Base-by-base conservation (phyloP, 805 yeast species). In the Komagataella populi region DNA sequence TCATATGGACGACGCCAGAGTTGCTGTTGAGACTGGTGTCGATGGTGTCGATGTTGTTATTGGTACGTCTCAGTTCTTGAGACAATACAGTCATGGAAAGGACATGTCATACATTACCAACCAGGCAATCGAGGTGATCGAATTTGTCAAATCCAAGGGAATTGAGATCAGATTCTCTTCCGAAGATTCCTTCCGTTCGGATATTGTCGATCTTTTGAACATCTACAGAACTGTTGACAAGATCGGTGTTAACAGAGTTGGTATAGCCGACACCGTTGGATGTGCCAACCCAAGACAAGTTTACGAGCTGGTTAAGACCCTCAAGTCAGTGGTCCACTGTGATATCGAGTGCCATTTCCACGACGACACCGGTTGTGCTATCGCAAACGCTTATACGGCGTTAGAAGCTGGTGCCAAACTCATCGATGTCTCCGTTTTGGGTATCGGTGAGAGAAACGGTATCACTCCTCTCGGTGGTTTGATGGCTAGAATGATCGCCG, bases 221-320 rank as follows among this genome's bases (percentile, higher is more conserved):
- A 93, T 91, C 61, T 91, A 91, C 77, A 85, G 89, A 70, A 89
- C 97, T 23, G 99, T 91, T 57, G 95, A 87, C 74, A 87, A 88
- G 73, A 87, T 91, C 60, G 99, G 99, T 63, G 99, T 91, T 55
- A 89, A 93, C 77, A 83, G 99, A 71, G 96, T 91, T 52, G 99
- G 99, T 73, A 91, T 91, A 72, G 99, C 99, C 59, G 99, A 91
- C 68, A 91, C 99, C 39, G 99, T 91, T 53, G 99, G 99, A 49
- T 85, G 98, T 69, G 99, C 99, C 58, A 91, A 91, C 76, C 99
- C 99, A 62, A 83, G 99, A 73, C 98, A 93, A 72, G 99, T 91
- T 54, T 91, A 91, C 69, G 99, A 91, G 73, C 80, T 91, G 59
- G 93, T 91, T 56, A 84, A 95, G 65, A 93, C 99, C 47, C 80